Evolutionary conservation across 345 rosid species (phyloP), one percentile per base, ranked within the genome.

Genomic region (Cardamine chenopodiifolia): DNA sequence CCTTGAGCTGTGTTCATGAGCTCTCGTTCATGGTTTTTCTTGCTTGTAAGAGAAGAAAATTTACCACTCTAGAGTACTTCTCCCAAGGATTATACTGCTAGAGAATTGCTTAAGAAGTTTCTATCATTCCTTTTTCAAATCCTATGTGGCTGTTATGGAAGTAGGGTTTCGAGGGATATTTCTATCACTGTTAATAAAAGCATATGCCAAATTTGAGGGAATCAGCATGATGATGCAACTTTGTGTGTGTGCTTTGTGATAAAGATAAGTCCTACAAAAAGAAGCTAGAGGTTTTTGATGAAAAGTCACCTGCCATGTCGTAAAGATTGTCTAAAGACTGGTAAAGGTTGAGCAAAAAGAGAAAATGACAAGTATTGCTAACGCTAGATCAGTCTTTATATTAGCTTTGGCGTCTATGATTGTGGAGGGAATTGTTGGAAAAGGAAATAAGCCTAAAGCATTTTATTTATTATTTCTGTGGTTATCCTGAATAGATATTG

Each of bases 341-440:
- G 67, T 57, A 71, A 57, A 71, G 73, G 68, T 18, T 42, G 81
- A 65, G 64, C 69, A 40, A 48, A 71, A 70, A 31, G 72, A 22
- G 75, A 76, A 40, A 31, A 57, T 77, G 71, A 77, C 66, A 64
- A 77, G 61, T 65, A 71, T 71, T 71, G 81, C 73, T 78, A 72
- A 71, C 76, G 73, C 52, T 72, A 50, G 35, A 58, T 19, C 57
- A 37, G 62, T 52, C 72, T 78, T 78, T 78, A 50, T 71, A 58
- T 66, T 66, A 40, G 69, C 81, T 78, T 66, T 71, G 56, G 62
- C 40, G 31, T 71, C 80, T 59, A 77, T 77, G 71, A 70, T 71
- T 77, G 81, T 77, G 63, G 63, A 77, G 57, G 47, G 81, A 71
- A 65, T 71, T 78, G 73, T 66, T 58, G 39, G 80, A 78, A 77